Conservation (phyloP, 192 early-diverging fungal species). For the Backusella australiensis region DNA sequence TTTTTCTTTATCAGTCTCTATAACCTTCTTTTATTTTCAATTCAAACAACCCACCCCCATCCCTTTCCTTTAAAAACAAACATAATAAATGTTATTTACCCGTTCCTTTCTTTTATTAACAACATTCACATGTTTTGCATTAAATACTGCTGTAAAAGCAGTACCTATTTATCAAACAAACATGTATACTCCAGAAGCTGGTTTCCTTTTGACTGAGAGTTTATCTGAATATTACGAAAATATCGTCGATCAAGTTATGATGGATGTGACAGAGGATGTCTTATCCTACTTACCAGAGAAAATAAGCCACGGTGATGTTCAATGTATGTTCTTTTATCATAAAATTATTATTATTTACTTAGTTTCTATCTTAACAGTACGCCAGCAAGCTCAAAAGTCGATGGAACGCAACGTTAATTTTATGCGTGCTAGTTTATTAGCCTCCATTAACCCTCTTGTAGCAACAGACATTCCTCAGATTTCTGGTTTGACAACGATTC, state of each 20-base stretch:
- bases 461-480: constrained; percentile 10
- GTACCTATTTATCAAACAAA: neutral
- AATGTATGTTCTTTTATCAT: constrained; percentile 8
- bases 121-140: neutral
- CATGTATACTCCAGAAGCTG: neutral
- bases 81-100: constrained; percentile 8
- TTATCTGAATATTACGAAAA: constrained; percentile 29
- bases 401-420: constrained; percentile 18
- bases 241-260: constrained; percentile 27
- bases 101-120: constrained; percentile 6
- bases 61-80: constrained; percentile 6
- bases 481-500: neutral
- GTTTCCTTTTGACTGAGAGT: constrained; percentile 16
- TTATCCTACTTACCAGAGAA: constrained; percentile 9
- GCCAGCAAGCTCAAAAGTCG: constrained; percentile 4
- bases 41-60: constrained; percentile 6
- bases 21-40: constrained; percentile 12
- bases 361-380: neutral
- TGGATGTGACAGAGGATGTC: constrained; percentile 2
- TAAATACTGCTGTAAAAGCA: neutral
- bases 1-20: constrained; percentile 23
- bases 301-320: neutral
- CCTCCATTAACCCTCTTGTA: constrained; percentile 21
- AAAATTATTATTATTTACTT: neutral
- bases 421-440: constrained; percentile 22